Evolutionary conservation across 805 yeast genomes (phyloP), one percentile per base, ranked within the genome.

Genomic region (Wickerhamiella kazuoi): DNA sequence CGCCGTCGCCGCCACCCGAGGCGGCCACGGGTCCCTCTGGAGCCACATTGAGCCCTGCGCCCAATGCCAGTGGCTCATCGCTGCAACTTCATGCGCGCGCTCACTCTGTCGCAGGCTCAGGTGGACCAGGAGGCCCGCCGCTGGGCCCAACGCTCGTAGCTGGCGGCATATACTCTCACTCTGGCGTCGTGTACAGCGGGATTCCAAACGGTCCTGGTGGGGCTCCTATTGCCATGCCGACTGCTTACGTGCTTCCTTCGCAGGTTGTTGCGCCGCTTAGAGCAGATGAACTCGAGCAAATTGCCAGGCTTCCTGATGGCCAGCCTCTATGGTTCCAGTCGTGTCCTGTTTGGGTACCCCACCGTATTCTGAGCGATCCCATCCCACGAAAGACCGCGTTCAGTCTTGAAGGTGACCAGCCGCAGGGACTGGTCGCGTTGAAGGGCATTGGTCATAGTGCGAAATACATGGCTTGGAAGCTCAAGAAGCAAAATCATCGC

Each of bases 361-460:
- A 46, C 42, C 46, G 54, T 14, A 37, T 49, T n/a, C 44, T 34
- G 13, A 31, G 40, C 18, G 52, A 49, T 30, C 50, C 52, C 14
- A 38, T 50, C 21, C 51, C 48, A 20, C 44, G 42, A 9, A 38
- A 37, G 13, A 40, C 42, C 31, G 34, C 43, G 26, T 50, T 50
- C 41, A 49, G 41, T 18, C 30, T 41, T 24, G 50, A 49, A 17
- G 50, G 51, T 5, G 30, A 36, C 15, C 55, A 49, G 37, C 55
- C 50, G 30, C 44, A 47, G n/a, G 51, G 50, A n/a, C 48, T 46
- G 3, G 50, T 52, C 3, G 46, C 40, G 3, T 44, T 53, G 8
- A 43, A 40, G 29, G 68, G 68, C 29, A 53, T 76, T 29, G 83
- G 93, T 4, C 93, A 82, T 50, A 71, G 79, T 38, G 81, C 83